A percentile compares a stretch with the other conserved stretches of the same genome.
Conservation (phyloP, 176 grass and related monocot genomes). For the Musa troglodytarum region DNA sequence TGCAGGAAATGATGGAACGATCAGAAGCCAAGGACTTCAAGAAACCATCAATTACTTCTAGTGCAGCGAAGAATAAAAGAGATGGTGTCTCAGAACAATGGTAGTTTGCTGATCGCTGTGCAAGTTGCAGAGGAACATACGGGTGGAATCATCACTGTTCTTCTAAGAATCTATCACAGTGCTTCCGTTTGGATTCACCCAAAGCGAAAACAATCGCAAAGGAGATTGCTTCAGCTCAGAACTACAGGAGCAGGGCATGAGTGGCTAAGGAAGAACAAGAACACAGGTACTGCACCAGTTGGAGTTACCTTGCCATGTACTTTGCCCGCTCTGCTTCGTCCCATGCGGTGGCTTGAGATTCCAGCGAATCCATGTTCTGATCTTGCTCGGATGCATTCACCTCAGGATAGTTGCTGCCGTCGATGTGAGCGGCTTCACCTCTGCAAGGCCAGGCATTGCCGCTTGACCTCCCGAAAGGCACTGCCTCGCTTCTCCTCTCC, state of each 20-base stretch:
- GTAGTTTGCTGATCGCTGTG: too few relatives aligned
- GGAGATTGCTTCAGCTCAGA: too few relatives aligned
- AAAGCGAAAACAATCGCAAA: neutral
- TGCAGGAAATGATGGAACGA: conserved; percentile 8
- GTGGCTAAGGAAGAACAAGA: neutral
- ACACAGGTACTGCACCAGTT: too few relatives aligned
- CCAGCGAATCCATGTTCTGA: conserved; percentile 30
- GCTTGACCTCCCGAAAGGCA: neutral
- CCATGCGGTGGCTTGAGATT: conserved; percentile 65
- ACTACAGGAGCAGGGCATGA: neutral
- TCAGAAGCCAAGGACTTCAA: neutral
- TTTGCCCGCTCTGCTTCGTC: conserved; percentile 79
- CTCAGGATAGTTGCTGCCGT: conserved; percentile 15
- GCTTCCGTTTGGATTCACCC: neutral
- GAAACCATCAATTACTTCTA: too few relatives aligned
- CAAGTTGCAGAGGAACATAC: too few relatives aligned
- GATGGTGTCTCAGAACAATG: too few relatives aligned
- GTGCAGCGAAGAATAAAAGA: neutral
- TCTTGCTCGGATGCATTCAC: neutral
- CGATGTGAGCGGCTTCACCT: neutral
- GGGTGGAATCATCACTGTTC: too few relatives aligned
- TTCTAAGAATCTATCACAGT: neutral
- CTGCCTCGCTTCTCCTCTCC: conserved; percentile 4
- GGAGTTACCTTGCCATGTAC: conserved; percentile 61
- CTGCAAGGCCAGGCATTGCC: neutral